Evolutionary conservation across 1,284 basidiomycete species (phyloP), one percentile per base, ranked within the genome.

Genomic region (Meira nashicola): DNA sequence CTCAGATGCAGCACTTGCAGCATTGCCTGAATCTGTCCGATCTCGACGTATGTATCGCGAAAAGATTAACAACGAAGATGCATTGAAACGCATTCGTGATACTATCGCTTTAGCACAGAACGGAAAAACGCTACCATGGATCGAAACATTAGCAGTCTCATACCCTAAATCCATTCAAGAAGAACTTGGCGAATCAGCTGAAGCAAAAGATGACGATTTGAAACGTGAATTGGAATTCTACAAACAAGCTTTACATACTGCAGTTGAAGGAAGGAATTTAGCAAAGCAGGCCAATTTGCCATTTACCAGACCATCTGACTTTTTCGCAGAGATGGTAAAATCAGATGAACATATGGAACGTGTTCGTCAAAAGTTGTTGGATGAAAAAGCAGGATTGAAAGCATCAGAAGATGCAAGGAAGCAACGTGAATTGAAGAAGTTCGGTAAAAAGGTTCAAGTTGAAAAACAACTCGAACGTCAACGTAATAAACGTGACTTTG

Each of bases 261-360:
- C 89, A 10, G 84, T 87, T 51, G 80, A 84, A 41, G 92, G 92
- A 0, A 86, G 86, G 52, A 78, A 84, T 19, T 85, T 90, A 33
- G 90, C 90, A 49, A 86, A 88, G 71, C 85, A 87, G 66, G 83
- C 85, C 48, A 80, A 80, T 46, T 83, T 94, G 65, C 87, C 91
- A 0, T 98, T 96, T 80, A 87, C 89, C 10, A 87, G 95, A n/a
- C 94, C 94, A 0, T 72, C 84, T 0, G 95, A 98, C 81, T 98
- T 92, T 80, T 98, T 96, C 73, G 94, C 94, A 19, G 94, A 98
- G 81, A 98, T 98, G 94, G 89, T 97, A 73, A 98, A 98, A 81
- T 47, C 87, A 25, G 95, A 98, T 75, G 84, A 90, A 21, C 95
- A 98, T 81, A 98, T 98, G 95, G 92, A 96, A 79, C 86, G 91